Evolutionary conservation across 176 grass and related monocot genomes (phyloP), one percentile per base, ranked within the genome.

Genomic region (Dendrocalamus sinicus): DNA sequence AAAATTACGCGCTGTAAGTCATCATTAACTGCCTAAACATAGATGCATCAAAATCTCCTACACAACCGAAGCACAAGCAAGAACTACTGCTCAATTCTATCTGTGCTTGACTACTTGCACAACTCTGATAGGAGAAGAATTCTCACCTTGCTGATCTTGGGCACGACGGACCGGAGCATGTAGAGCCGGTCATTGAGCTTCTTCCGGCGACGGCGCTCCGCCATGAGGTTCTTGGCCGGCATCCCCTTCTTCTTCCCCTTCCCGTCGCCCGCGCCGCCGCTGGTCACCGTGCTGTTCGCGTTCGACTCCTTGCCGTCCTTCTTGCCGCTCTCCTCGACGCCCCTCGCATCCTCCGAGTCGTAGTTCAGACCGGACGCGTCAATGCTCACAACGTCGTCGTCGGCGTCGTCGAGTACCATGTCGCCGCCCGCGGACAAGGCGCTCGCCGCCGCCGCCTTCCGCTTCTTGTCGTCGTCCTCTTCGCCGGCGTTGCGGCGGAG

Each of bases 151-250:
- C 97, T 99, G 79, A 99, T 99, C 88, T 96, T 99, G 20, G 97
- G 97, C 61, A 99, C 97, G 20, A 99, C 97, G 3, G 97, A 99
- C 13, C 97, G 88, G 50, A 99, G 94, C 97, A 99, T 99, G 77
- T 99, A 99, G 80, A 99, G 97, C 26, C 97, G 86, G 82, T 99
- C 97, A 82, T 99, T 99, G 63, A 99, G 93, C 90, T 99, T 99
- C 92, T 99, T 99, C 67, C 97, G 86, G 62, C 97, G 88, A 64
- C 97, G 86, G 71, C 97, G 92, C 86, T 99, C 97, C 5, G 97
- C 97, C 97, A 99, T 99, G 66, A 99, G 89, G 75, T 99, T 99
- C 86, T 99, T 99, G 40, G 97, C 97, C 3, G 97, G 97, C 72
- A 99, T n/a, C 12, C 97, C 94, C 88, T 96, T 96, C 89, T 72